Conservation (phyloP, 2,329 filamentous ascomycete genomes). For the Ustulina deusta region DNA sequence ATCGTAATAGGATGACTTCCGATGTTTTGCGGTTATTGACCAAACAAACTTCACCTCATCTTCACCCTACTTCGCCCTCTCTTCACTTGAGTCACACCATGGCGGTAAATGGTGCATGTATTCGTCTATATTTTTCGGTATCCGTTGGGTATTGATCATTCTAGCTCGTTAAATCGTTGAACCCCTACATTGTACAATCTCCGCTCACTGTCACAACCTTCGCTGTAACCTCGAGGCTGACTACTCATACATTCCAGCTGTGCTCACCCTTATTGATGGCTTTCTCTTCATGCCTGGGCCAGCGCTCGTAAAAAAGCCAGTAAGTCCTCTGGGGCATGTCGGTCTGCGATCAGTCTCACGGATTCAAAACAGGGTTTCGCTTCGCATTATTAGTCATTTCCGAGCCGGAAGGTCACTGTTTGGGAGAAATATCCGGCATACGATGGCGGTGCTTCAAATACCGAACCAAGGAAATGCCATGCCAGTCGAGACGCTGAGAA, state of each 20-base stretch:
- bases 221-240: conserved; percentile 5
- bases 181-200: not conserved
- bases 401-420: not conserved
- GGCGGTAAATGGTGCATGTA: not conserved
- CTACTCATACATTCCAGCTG: not conserved
- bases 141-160: not conserved
- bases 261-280: not conserved
- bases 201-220: conserved; percentile 12
- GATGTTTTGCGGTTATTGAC: not conserved
- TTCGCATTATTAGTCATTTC: not conserved
- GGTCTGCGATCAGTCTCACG: conserved; percentile 10
- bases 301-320: conserved; percentile 13
- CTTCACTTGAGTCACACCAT: not conserved
- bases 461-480: conserved; percentile 15
- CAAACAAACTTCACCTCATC: conserved; percentile 21
- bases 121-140: not conserved
- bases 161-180: not conserved
- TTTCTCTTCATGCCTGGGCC: not conserved
- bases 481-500: not conserved
- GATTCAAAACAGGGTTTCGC: conserved; percentile 3
- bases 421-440: not conserved
- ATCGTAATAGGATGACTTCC: conserved; percentile 17
- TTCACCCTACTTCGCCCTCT: too few species aligned
- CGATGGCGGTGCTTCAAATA: conserved; percentile 18
- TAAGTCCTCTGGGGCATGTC: not conserved